phyloP scores from a whole-genome alignment of 1,284 basidiomycete genomes.

The Cutaneotrichosporon cyanovorans region DNA sequence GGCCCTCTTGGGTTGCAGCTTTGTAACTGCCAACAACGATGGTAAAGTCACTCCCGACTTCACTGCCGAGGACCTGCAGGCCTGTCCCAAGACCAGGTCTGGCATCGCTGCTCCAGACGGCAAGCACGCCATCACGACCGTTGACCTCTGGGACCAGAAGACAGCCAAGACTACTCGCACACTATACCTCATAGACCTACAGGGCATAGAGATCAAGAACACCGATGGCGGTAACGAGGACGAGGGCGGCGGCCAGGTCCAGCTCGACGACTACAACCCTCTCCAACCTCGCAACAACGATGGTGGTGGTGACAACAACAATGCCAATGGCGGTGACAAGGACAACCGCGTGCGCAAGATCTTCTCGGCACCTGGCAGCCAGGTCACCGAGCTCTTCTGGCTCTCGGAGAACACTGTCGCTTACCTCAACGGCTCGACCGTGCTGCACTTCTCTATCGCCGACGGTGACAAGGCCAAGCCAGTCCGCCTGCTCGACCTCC shows the following conservation, averaged over 20 bases:
- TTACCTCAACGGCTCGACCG: slow-evolving; percentile 38
- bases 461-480: slow-evolving; percentile 1
- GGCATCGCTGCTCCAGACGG: slow-evolving; percentile 61
- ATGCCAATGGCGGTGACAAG: neutral
- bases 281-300: neutral
- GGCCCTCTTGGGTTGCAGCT: neutral
- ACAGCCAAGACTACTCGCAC: slow-evolving; percentile 64
- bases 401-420: slow-evolving; percentile 32
- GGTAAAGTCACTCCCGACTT: too few relatives aligned
- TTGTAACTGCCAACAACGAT: too few relatives aligned
- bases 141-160: slow-evolving; percentile 61
- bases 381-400: slow-evolving; percentile 36
- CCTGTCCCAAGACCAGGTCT: slow-evolving; percentile 60
- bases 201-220: slow-evolving; percentile 1
- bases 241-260: too few relatives aligned
- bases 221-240: too few relatives aligned
- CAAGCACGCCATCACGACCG: slow-evolving; percentile 59
- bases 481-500: slow-evolving; percentile 27
- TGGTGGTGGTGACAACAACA: too few relatives aligned
- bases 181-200: slow-evolving; percentile 48
- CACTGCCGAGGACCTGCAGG: slow-evolving; percentile 63
- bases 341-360: slow-evolving; percentile 14
- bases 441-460: slow-evolving; percentile 20
- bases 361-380: slow-evolving; percentile 17
- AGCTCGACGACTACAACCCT: neutral